These are phyloP conservation scores for Macrocystidia cucumis DNA, from an alignment of 1,284 basidiomycete species.

Conservation along the genomic window DNA sequence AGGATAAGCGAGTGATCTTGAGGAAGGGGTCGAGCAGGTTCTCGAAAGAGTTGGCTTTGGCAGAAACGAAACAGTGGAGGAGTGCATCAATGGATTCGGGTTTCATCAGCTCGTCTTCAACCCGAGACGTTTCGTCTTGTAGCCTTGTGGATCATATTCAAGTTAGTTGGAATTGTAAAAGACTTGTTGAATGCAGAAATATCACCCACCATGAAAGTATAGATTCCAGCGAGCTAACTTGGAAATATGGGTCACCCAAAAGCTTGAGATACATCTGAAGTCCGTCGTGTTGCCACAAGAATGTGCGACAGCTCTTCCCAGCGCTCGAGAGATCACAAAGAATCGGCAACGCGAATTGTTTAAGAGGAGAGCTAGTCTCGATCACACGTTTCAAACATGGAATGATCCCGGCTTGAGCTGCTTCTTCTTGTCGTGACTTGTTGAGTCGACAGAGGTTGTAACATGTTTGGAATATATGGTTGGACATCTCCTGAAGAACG, in stretches of 20 bases:
- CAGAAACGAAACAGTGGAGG: constrained; percentile 78
- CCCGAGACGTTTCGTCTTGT: constrained; percentile 89
- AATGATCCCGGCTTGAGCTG: constrained; percentile 91
- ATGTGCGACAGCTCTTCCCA: constrained; percentile 81
- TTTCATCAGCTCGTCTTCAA: constrained; percentile 84
- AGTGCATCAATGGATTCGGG: constrained; percentile 64
- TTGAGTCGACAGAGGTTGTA: constrained; percentile 94
- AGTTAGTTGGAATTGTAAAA: constrained; percentile 1
- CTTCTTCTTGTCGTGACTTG: constrained; percentile 92
- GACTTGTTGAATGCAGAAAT: too few relatives aligned
- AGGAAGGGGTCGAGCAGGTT: constrained; percentile 89
- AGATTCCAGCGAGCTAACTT: constrained; percentile 88
- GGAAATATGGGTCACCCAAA: constrained; percentile 92
- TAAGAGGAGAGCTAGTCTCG: constrained; percentile 82
- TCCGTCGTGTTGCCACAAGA: constrained; percentile 88
- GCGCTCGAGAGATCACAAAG: constrained; percentile 93
- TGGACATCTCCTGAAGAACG: constrained; percentile 80
- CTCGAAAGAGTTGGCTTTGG: constrained; percentile 92
- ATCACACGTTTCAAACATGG: constrained; percentile 87
- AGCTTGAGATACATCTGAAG: constrained; percentile 78
- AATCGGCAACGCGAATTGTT: constrained; percentile 95
- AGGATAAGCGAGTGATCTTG: constrained; percentile 84
- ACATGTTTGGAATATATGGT: constrained; percentile 91
- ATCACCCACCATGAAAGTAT: constrained; percentile 78
- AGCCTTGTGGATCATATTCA: constrained; percentile 43